Conservation (phyloP, 202 grass and related monocot species). For the Brachypodium distachyon region DNA sequence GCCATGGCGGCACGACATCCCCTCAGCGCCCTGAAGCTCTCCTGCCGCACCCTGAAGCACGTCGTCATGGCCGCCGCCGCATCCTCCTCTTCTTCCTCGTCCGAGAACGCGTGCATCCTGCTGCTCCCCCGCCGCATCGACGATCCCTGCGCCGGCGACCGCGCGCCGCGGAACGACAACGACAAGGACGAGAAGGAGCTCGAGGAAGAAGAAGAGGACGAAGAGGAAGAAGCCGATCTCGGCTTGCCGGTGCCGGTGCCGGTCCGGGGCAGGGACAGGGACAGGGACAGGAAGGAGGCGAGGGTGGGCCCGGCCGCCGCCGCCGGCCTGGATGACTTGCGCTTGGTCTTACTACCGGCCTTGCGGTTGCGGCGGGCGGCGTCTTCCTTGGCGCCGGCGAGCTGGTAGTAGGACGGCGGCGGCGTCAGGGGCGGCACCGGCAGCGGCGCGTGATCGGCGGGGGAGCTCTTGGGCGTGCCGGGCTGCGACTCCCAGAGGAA, state of each 20-base stretch:
- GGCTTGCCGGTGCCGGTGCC: too few species aligned
- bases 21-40: constrained; percentile 42
- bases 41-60: constrained; percentile 46
- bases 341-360: too few species aligned
- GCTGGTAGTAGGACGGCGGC: constrained; percentile 73
- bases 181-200: neutral
- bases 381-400: neutral
- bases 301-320: constrained; percentile 34
- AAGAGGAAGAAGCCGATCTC: constrained; percentile 14
- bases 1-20: constrained; percentile 29
- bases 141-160: constrained; percentile 16
- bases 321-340: too few species aligned
- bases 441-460: neutral
- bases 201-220: constrained; percentile 22
- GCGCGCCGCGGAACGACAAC: constrained; percentile 22
- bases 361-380: neutral
- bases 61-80: neutral
- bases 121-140: constrained; percentile 9
- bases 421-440: constrained; percentile 52
- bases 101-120: constrained; percentile 16
- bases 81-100: neutral
- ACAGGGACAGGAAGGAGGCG: constrained; percentile 36
- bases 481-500: constrained; percentile 93
- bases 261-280: too few species aligned
- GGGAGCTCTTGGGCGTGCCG: constrained; percentile 65